phyloP scores from a whole-genome alignment of 2,329 filamentous ascomycete genomes.

The Beauveria asiatica region DNA sequence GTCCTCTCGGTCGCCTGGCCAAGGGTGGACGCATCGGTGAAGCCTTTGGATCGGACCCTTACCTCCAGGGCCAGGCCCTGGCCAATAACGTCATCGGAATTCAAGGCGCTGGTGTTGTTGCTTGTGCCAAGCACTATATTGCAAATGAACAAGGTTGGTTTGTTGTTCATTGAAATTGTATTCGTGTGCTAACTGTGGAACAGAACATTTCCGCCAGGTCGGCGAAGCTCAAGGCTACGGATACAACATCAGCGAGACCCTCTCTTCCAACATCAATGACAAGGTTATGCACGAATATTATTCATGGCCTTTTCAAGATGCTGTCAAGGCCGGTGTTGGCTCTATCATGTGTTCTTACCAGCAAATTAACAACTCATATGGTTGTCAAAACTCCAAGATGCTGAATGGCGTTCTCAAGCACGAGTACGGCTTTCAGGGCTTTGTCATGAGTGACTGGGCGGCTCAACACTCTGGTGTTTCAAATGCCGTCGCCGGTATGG shows the following conservation, averaged over 20 bases:
- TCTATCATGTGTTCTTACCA: slow-evolving; percentile 63
- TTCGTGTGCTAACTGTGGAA: slow-evolving; percentile 3
- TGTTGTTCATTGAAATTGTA: background rate
- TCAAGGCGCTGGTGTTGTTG: slow-evolving; percentile 73
- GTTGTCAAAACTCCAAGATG: slow-evolving; percentile 69
- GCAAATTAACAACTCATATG: slow-evolving; percentile 72
- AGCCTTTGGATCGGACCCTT: slow-evolving; percentile 62
- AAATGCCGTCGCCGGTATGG: slow-evolving; percentile 62
- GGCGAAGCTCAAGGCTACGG: slow-evolving; percentile 44
- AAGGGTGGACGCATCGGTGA: slow-evolving; percentile 55
- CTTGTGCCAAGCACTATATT: slow-evolving; percentile 72
- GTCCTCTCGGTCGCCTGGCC: slow-evolving; percentile 38
- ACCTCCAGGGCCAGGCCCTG: slow-evolving; percentile 63
- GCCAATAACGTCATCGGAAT: slow-evolving; percentile 70
- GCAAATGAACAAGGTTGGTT: slow-evolving; percentile 56
- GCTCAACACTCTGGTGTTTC: slow-evolving; percentile 64
- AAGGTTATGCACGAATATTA: slow-evolving; percentile 69
- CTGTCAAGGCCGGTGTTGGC: slow-evolving; percentile 57
- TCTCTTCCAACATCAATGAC: slow-evolving; percentile 59
- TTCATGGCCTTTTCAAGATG: slow-evolving; percentile 70
- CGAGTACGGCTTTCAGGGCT: slow-evolving; percentile 74
- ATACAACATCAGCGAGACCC: slow-evolving; percentile 51
- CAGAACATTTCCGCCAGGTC: slow-evolving; percentile 63
- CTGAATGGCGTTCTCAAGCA: slow-evolving; percentile 70
- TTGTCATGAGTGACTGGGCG: slow-evolving; percentile 73